Percentiles rank a stretch among this genome's conserved stretches.
phyloP scores from a whole-genome alignment of 2,329 filamentous ascomycete genomes.

The Eutypa lata region DNA sequence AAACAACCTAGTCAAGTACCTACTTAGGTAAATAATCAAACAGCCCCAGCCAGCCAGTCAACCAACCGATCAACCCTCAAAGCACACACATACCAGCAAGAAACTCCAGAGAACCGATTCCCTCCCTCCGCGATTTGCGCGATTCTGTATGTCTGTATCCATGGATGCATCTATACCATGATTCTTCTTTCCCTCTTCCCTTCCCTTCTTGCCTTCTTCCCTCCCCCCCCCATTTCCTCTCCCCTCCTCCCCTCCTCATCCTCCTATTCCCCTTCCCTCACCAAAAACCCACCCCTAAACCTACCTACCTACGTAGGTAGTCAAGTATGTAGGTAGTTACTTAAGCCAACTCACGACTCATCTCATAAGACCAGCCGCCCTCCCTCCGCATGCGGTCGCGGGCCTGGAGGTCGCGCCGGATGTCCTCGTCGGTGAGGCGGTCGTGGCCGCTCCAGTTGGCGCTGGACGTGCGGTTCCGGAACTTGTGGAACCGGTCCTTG shows the following conservation, averaged over 20 bases:
- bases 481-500: slow-evolving; percentile 81
- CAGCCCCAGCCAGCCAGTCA: neutral
- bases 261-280: too few species aligned
- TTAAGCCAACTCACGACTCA: slow-evolving; percentile 29
- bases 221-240: too few species aligned
- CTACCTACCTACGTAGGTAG: neutral
- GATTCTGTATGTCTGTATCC: too few species aligned
- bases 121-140: too few species aligned
- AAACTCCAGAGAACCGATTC: too few species aligned
- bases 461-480: slow-evolving; percentile 86
- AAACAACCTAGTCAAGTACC: too few species aligned
- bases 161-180: too few species aligned
- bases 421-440: slow-evolving; percentile 69
- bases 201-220: too few species aligned
- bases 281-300: too few species aligned
- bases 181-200: too few species aligned
- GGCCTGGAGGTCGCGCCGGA: slow-evolving; percentile 65
- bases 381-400: slow-evolving; percentile 66
- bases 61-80: neutral
- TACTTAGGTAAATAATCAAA: too few species aligned
- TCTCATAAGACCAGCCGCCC: slow-evolving; percentile 66
- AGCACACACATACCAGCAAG: neutral
- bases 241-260: too few species aligned
- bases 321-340: neutral
- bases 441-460: slow-evolving; percentile 91